Evolutionary conservation across 192 early-diverging fungal genomes (phyloP), one percentile per base, ranked within the genome.

Genomic region (Mortierella claussenii): DNA sequence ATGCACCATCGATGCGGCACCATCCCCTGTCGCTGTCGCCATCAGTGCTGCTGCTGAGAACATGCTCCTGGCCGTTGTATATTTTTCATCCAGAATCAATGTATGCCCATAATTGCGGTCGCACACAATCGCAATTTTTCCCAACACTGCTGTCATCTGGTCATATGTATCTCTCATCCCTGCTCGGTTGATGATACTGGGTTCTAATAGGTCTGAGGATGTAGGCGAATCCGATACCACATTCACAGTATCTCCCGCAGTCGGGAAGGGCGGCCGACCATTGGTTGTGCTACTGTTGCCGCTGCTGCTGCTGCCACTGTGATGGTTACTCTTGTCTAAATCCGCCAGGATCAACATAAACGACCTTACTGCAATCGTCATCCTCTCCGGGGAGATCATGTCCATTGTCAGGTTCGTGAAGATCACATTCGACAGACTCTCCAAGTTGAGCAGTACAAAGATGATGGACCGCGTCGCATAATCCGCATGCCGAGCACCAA

Each of bases 291-390:
- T 51, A 23, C 34, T 46, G 63, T 67, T 27, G 65, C 60, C 78
- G n/a, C n/a, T n/a, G n/a, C n/a, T n/a, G n/a, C n/a, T n/a, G n/a
- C n/a, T n/a, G n/a, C n/a, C n/a, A n/a, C n/a, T n/a, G n/a, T n/a
- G n/a, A n/a, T n/a, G n/a, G n/a, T n/a, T n/a, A n/a, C n/a, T n/a
- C 21, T 88, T 83, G 55, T 92, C 93, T 28, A 93, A 80, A 47
- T 92, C 91, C 0, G 87, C 74, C n/a, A 97, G 65, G 30, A 95
- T 80, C 30, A 94, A 51, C 62, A 90, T 78, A 60, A 95, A 93
- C 6, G 91, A 82, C 15, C 89, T 67, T 8, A 97, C 74, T 1
- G 86, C 95, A 48, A 96, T 88, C 3, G 88, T 89, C 74, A 92
- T 86, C 33, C 91, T 80, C 60, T 95, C 94, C 0, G 92, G 86